Evolutionary conservation across 805 yeast species (phyloP), one percentile per base, ranked within the genome.

Genomic region (Ogataea salicorniae): DNA sequence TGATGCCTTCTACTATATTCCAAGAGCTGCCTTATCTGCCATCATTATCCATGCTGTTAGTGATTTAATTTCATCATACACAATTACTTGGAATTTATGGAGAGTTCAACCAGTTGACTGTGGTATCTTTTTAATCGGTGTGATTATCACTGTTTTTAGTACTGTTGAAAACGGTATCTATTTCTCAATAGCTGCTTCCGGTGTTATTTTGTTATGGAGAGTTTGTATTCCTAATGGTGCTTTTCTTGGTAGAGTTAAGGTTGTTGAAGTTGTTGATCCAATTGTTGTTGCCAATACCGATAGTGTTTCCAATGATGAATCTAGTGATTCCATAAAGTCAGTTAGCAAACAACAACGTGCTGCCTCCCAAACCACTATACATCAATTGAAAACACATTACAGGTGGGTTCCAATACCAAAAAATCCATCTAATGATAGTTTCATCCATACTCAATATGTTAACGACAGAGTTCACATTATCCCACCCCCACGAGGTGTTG

Each of bases 1-100:
- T 6, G 74, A 74, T 48, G 85, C 95, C 6, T 91, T 91, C 72
- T 88, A 76, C 71, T 91, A 78, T 70, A 91, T 91, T 67, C 96
- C 97, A 43, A 87, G 87, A 57, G 96, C 97, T 8, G 81, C 92
- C 3, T 73, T 91, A 47, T 74, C 83, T 53, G 97, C 97, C 2
- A 81, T 91, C 54, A 91, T 91, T 55, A 91, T 91, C 61, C 97
- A 91, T 67, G 96, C 97, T 29, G 97, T 91, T 17, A 78, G 87
- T 45, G 97, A 90, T 67, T 76, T 91, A 65, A 67, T 89, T 50
- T 84, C 95, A 2, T 75, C 82, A 45, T 87, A 80, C 64, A 75
- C 74, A 56, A 77, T 83, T 23, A 77, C 90, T 9, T 77, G 78
- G 77, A 77, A 73, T 54, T 76, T 86, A 63, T 91, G 87, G 84